These are phyloP conservation scores for Quercus parvula DNA, from an alignment of 306 rosid species.

Conservation along the genomic window DNA sequence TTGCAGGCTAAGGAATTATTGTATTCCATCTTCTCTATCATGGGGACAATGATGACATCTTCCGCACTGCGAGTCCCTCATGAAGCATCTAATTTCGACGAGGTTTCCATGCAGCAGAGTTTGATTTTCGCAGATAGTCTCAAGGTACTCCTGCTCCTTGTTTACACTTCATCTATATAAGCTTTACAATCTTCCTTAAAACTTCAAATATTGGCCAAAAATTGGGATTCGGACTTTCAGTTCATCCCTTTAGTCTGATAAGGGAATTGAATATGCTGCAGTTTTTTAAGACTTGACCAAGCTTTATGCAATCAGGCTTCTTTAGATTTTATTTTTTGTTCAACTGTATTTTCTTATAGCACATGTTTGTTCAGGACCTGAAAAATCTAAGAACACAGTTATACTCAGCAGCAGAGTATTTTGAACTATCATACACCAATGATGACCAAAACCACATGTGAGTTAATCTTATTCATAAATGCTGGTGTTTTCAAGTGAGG, in stretches of 20 bases:
- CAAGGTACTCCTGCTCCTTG: constrained; percentile 44
- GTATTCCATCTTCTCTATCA: constrained; percentile 28
- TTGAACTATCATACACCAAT: constrained; percentile 88
- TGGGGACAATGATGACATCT: constrained; percentile 67
- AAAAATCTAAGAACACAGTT: constrained; percentile 89
- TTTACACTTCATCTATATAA: neutral
- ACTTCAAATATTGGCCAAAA: neutral
- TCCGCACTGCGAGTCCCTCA: constrained; percentile 42
- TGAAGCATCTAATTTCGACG: constrained; percentile 80
- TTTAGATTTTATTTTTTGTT: neutral
- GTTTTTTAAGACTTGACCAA: neutral
- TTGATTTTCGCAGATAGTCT: constrained; percentile 92
- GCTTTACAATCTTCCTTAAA: neutral
- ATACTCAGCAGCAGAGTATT: constrained; percentile 96
- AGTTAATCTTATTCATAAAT: constrained; percentile 30
- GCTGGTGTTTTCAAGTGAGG: neutral
- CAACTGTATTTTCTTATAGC: constrained; percentile 15
- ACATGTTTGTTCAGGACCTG: constrained; percentile 62
- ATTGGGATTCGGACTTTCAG: neutral
- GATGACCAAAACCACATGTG: constrained; percentile 95
- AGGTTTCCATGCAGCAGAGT: constrained; percentile 94
- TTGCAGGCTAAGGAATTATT: constrained; percentile 31
- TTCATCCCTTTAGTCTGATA: neutral
- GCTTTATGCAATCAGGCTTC: neutral
- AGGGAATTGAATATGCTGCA: neutral